phyloP scores from a whole-genome alignment of 192 early-diverging fungal genomes.

The Coemansia aciculifera region DNA sequence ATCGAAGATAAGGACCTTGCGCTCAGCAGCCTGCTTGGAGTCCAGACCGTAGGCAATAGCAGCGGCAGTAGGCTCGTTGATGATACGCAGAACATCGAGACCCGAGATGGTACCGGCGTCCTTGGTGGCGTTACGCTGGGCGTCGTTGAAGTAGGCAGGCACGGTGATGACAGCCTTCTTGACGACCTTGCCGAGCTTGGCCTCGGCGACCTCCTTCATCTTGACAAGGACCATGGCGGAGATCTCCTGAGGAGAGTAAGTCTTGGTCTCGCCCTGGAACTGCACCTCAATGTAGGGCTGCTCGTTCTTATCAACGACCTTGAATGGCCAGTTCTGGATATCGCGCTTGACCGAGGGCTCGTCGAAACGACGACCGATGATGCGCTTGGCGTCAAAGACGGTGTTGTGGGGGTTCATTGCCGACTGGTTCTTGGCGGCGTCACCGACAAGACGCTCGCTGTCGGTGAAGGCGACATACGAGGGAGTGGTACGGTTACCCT shows the following conservation, averaged over 20 bases:
- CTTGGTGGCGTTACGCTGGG: conserved; percentile 90
- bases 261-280: conserved; percentile 80
- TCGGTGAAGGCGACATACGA: conserved; percentile 85
- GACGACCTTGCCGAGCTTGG: conserved; percentile 70
- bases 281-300: conserved; percentile 80
- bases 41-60: conserved; percentile 85
- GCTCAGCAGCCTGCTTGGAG: conserved; percentile 72
- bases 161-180: conserved; percentile 73
- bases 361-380: conserved; percentile 86
- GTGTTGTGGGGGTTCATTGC: conserved; percentile 90
- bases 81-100: conserved; percentile 83
- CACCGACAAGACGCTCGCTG: conserved; percentile 78
- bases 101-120: conserved; percentile 87
- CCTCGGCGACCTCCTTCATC: conserved; percentile 82
- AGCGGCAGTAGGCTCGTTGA: conserved; percentile 91
- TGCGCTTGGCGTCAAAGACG: conserved; percentile 89
- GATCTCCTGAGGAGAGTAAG: conserved; percentile 80
- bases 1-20: conserved; percentile 78
- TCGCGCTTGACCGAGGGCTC: conserved; percentile 80
- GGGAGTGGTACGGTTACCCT: conserved; percentile 87
- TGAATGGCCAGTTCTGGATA: conserved; percentile 84
- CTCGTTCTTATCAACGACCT: conserved; percentile 65
- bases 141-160: conserved; percentile 88
- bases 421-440: conserved; percentile 89
- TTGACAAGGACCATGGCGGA: conserved; percentile 74